Percentiles rank a stretch among this genome's conserved stretches.
Conservation (phyloP, 192 early-diverging fungal genomes). For the Chytriomyces confervae region DNA sequence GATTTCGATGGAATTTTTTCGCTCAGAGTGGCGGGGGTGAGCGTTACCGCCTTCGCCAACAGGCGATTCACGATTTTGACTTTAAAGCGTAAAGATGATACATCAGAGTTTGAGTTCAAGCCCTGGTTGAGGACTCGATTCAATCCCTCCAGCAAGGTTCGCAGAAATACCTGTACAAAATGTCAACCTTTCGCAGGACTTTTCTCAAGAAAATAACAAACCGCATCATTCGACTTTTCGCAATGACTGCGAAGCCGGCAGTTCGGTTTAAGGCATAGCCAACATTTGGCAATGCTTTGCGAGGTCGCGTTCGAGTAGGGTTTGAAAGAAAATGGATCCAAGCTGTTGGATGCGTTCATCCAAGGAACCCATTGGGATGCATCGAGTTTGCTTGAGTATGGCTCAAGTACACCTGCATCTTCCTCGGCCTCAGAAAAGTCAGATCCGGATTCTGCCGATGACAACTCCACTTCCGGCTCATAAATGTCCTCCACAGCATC, state of each 20-base stretch:
- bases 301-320: background rate
- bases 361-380: conserved; percentile 25
- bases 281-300: conserved; percentile 6
- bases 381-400: background rate
- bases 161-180: conserved; percentile 9
- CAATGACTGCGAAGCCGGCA: conserved; percentile 18
- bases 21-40: background rate
- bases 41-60: background rate
- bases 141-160: conserved; percentile 12
- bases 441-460: background rate
- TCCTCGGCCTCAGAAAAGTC: conserved; percentile 15
- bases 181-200: too few species aligned
- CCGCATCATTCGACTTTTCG: conserved; percentile 8
- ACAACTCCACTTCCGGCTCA: conserved; percentile 12
- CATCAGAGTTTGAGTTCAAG: background rate
- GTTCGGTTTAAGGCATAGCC: conserved; percentile 20
- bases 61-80: conserved; percentile 19
- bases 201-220: conserved; percentile 4
- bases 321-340: conserved; percentile 8
- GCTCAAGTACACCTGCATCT: background rate
- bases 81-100: conserved; percentile 21
- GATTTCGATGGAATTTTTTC: background rate
- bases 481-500: background rate
- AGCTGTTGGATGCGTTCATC: background rate
- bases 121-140: conserved; percentile 9